These are phyloP conservation scores for Alternaria arborescens DNA, from an alignment of 2,329 filamentous ascomycete species.

Conservation along the genomic window DNA sequence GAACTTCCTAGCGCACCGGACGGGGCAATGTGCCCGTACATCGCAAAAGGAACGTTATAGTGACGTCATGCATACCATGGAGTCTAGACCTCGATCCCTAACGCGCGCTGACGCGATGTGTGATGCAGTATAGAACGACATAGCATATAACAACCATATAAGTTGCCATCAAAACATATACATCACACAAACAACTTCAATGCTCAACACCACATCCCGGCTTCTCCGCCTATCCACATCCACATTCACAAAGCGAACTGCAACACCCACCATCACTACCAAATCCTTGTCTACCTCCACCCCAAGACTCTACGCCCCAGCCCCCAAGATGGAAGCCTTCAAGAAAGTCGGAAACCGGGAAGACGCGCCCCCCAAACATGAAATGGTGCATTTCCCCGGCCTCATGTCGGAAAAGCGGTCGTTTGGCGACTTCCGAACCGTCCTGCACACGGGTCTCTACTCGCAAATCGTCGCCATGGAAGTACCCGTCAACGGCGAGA, in stretches of 20 bases:
- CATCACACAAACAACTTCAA: conserved; percentile 16
- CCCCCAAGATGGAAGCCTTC: conserved; percentile 30
- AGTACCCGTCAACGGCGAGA: conserved; percentile 69
- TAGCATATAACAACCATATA: conserved; percentile 2
- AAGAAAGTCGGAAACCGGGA: conserved; percentile 42
- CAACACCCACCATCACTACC: conserved; percentile 3
- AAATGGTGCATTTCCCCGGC: conserved; percentile 69
- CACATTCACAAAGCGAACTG: not conserved
- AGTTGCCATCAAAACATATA: not conserved
- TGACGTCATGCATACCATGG: conserved; percentile 21
- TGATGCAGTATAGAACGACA: not conserved
- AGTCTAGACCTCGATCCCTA: conserved; percentile 14
- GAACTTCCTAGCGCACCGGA: conserved; percentile 2
- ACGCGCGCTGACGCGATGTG: conserved; percentile 8
- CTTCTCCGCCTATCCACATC: conserved; percentile 11
- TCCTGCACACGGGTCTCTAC: conserved; percentile 70
- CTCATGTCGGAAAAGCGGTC: conserved; percentile 64
- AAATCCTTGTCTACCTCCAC: conserved; percentile 3
- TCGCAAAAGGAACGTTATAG: conserved; percentile 14
- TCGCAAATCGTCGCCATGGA: conserved; percentile 71
- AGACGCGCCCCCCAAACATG: conserved; percentile 41
- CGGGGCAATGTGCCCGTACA: conserved; percentile 3
- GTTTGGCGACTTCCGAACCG: conserved; percentile 67
- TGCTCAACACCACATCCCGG: conserved; percentile 36
- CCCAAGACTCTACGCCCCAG: not conserved